phyloP scores from a whole-genome alignment of 805 yeast genomes.

The Cyberlindnera mycetangii region DNA sequence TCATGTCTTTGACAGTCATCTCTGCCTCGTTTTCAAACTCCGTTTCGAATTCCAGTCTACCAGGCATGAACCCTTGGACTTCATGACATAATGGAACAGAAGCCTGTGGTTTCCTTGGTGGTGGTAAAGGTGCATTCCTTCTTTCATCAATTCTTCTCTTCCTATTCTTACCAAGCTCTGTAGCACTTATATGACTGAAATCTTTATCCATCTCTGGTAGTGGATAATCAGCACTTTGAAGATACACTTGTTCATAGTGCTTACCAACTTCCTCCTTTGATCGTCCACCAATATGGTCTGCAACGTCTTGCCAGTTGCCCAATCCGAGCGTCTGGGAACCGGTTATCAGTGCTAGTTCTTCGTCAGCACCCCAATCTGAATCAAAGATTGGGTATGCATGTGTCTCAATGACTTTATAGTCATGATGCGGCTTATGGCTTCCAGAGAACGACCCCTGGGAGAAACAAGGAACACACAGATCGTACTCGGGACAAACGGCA shows the following conservation, averaged over 20 bases:
- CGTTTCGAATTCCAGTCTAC: constrained; percentile 92
- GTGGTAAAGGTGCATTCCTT: constrained; percentile 72
- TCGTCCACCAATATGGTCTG: constrained; percentile 92
- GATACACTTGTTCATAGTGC: constrained; percentile 74
- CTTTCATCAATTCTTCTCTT: constrained; percentile 71
- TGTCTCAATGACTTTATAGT: constrained; percentile 87
- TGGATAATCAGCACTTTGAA: constrained; percentile 74
- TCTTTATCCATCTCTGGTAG: constrained; percentile 80
- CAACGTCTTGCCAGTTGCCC: constrained; percentile 98
- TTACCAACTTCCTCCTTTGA: constrained; percentile 86
- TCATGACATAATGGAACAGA: constrained; percentile 97
- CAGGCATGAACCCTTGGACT: constrained; percentile 98
- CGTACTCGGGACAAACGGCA: constrained; percentile 91
- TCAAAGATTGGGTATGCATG: constrained; percentile 91
- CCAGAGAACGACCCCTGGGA: constrained; percentile 78
- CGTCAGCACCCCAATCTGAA: constrained; percentile 97
- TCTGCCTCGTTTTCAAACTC: constrained; percentile 98
- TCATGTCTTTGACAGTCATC: constrained; percentile 88
- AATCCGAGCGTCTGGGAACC: constrained; percentile 90
- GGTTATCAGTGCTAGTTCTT: constrained; percentile 81
- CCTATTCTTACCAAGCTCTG: constrained; percentile 65
- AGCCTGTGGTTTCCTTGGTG: constrained; percentile 84
- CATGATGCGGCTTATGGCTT: constrained; percentile 92
- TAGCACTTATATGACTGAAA: constrained; percentile 58
- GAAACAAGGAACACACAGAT: constrained; percentile 97